These are phyloP conservation scores for Curvularia hawaiiensis DNA, from an alignment of 2,329 filamentous ascomycete genomes.

Conservation along the genomic window DNA sequence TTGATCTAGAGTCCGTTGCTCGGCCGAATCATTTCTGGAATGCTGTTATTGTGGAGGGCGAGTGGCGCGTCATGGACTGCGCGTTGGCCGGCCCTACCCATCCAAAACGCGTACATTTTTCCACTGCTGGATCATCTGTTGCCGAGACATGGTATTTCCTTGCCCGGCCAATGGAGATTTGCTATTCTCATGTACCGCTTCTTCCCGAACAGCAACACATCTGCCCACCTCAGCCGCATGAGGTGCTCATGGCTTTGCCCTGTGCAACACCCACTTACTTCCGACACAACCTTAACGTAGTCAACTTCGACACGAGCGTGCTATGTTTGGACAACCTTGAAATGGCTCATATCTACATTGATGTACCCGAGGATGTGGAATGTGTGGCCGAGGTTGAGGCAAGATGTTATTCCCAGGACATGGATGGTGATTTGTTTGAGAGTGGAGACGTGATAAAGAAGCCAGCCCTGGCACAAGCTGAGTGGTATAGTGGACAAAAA, in stretches of 20 bases:
- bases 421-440: slow-evolving; percentile 91
- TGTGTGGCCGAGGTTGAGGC: slow-evolving; percentile 91
- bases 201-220: slow-evolving; percentile 90
- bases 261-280: slow-evolving; percentile 88
- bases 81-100: slow-evolving; percentile 91
- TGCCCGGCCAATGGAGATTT: slow-evolving; percentile 83
- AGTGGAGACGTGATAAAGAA: slow-evolving; percentile 86
- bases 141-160: slow-evolving; percentile 96
- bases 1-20: slow-evolving; percentile 80
- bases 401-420: slow-evolving; percentile 76
- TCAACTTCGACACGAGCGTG: slow-evolving; percentile 88
- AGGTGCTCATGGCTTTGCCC: slow-evolving; percentile 84
- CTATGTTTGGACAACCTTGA: slow-evolving; percentile 89
- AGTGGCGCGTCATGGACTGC: slow-evolving; percentile 97
- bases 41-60: slow-evolving; percentile 85
- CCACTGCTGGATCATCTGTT: slow-evolving; percentile 68
- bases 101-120: slow-evolving; percentile 78
- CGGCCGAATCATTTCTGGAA: slow-evolving; percentile 98
- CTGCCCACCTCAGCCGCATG: slow-evolving; percentile 83
- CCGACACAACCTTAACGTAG: slow-evolving; percentile 76
- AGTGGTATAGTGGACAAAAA: slow-evolving; percentile 88
- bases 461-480: slow-evolving; percentile 84
- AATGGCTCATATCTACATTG: slow-evolving; percentile 87
- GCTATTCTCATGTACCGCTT: slow-evolving; percentile 94
- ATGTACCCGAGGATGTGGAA: slow-evolving; percentile 88